Evolutionary conservation across 768 basidiomycete genomes (phyloP).

Genomic region (Suillus subluteus): DNA sequence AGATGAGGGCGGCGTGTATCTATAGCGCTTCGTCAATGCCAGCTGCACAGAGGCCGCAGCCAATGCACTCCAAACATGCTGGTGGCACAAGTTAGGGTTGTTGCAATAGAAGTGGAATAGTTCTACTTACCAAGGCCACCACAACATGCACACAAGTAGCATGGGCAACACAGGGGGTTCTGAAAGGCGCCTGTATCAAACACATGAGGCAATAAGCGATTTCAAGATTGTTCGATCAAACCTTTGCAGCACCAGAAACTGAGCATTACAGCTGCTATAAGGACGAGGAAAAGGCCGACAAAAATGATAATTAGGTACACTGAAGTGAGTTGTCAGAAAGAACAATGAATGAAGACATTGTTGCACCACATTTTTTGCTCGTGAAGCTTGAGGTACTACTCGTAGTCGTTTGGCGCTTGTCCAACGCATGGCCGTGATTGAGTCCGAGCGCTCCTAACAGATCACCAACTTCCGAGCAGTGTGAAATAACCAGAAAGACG

Average conservation of each 20-base stretch:
- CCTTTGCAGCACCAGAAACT: constrained; percentile 71
- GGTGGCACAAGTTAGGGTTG: not conserved
- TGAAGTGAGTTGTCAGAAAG: constrained; percentile 23
- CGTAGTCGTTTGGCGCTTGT: constrained; percentile 29
- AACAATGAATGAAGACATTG: constrained; percentile 19
- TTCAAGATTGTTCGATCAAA: constrained; percentile 20
- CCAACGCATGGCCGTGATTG: constrained; percentile 34
- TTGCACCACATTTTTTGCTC: constrained; percentile 41
- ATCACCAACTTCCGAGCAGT: constrained; percentile 32
- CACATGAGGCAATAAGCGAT: not conserved
- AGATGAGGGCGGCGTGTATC: no score
- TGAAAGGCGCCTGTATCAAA: constrained; percentile 50
- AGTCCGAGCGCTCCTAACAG: constrained; percentile 25
- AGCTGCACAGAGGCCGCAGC: constrained; percentile 69
- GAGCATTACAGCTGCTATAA: constrained; percentile 58
- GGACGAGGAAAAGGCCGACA: constrained; percentile 60
- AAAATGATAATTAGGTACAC: constrained; percentile 70
- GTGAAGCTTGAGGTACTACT: constrained; percentile 38
- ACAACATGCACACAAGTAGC: constrained; percentile 74
- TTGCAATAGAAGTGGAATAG: not conserved
- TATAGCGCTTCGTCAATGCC: constrained; percentile 39
- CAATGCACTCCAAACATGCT: constrained; percentile 72
- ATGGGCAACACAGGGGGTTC: constrained; percentile 70
- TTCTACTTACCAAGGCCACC: constrained; percentile 59
- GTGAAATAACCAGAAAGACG: constrained; percentile 33